A percentile compares a stretch with the other conserved stretches of the same genome.
Evolutionary conservation across 495 filamentous ascomycete genomes (phyloP).

Genomic region (Penicillium bialowiezense): DNA sequence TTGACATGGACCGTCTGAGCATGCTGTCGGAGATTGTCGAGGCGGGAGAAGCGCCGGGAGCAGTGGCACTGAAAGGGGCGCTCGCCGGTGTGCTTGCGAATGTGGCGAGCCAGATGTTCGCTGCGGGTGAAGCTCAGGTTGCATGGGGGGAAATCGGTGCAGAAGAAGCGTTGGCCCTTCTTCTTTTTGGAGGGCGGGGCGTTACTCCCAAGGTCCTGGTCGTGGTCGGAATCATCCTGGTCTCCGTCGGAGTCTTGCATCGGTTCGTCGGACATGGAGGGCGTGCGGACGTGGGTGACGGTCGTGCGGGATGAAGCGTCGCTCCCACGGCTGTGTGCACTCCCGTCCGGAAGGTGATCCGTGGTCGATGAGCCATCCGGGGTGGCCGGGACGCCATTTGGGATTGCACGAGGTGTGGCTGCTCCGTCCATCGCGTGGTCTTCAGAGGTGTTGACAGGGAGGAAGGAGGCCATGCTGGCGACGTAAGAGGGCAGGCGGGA

Average conservation of each 20-base stretch:
- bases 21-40: slow-evolving; percentile 95
- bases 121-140: slow-evolving; percentile 94
- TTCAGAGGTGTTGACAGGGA: slow-evolving; percentile 71
- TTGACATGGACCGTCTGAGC: slow-evolving; percentile 98
- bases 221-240: slow-evolving; percentile 72
- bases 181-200: slow-evolving; percentile 80
- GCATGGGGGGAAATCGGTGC: slow-evolving; percentile 95
- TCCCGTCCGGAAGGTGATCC: slow-evolving; percentile 14
- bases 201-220: slow-evolving; percentile 63
- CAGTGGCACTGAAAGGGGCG: slow-evolving; percentile 98
- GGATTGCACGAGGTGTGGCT: slow-evolving; percentile 59
- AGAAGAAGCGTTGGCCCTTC: slow-evolving; percentile 95
- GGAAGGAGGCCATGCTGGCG: slow-evolving; percentile 59
- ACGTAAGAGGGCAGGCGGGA: slow-evolving; percentile 26
- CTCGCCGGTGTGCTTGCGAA: slow-evolving; percentile 97
- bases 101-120: slow-evolving; percentile 92
- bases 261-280: slow-evolving; percentile 64
- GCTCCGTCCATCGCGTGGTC: slow-evolving; percentile 52
- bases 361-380: slow-evolving; percentile 29
- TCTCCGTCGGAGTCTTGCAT: slow-evolving; percentile 77
- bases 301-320: slow-evolving; percentile 13
- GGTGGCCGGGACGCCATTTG: slow-evolving; percentile 34
- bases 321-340: slow-evolving; percentile 9
- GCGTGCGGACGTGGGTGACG: slow-evolving; percentile 20
- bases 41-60: slow-evolving; percentile 87